These are phyloP conservation scores for Fusarium tanahbumbuense DNA, from an alignment of 2,329 filamentous ascomycete genomes.

Conservation along the genomic window DNA sequence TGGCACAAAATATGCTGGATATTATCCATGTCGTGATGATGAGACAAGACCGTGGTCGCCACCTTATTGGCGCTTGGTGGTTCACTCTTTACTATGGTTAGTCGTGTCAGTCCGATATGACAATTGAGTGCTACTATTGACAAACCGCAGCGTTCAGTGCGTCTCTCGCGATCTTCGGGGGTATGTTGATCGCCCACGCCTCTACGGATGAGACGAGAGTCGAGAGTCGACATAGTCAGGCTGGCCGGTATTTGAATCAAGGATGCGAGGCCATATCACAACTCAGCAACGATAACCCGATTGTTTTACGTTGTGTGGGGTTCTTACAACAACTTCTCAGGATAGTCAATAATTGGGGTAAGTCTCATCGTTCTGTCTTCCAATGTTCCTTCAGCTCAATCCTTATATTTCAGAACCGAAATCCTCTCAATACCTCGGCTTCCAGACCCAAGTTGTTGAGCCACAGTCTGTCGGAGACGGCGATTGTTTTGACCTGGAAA, in stretches of 20 bases:
- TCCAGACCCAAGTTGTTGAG: background rate
- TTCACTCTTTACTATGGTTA: slow-evolving; percentile 36
- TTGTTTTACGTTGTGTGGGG: background rate
- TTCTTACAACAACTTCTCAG: slow-evolving; percentile 6
- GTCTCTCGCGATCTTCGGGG: slow-evolving; percentile 20
- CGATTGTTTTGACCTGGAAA: background rate
- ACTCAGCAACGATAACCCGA: background rate
- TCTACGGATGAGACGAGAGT: background rate
- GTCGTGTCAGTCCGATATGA: fast-evolving
- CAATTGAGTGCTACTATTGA: fast-evolving
- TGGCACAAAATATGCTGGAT: slow-evolving; percentile 19
- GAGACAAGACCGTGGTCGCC: slow-evolving; percentile 2
- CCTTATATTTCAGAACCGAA: background rate
- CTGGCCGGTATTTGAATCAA: background rate
- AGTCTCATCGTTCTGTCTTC: background rate
- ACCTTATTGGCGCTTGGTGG: slow-evolving; percentile 37
- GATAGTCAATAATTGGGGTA: slow-evolving; percentile 3
- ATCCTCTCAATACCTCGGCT: background rate
- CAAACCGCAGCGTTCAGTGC: slow-evolving; percentile 13
- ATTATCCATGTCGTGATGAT: slow-evolving; percentile 17
- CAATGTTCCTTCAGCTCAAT: fast-evolving
- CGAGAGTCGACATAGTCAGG: background rate
- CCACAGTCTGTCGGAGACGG: background rate
- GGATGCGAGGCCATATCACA: background rate
- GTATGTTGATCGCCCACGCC: slow-evolving; percentile 5